Evolutionary conservation across 1,139 yeast species (phyloP).

Genomic region (Arxiozyma bovina): DNA sequence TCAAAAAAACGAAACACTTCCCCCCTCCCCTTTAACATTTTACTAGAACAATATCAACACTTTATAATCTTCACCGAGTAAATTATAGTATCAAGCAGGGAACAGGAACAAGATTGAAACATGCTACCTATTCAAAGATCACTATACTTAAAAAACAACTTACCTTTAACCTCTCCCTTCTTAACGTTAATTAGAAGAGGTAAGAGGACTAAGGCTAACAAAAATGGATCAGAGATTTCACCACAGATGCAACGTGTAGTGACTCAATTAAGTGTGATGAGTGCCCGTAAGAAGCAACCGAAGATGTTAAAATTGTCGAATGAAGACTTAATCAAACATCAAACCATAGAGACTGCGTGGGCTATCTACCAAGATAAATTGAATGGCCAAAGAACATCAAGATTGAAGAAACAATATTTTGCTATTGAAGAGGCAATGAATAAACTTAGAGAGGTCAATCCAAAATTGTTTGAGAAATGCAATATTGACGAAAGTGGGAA

Average conservation of each 20-base stretch:
- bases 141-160: not conserved
- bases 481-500: conserved; percentile 30
- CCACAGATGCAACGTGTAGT: conserved; percentile 59
- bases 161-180: not conserved
- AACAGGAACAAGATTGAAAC: not conserved
- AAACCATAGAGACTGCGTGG: conserved; percentile 83
- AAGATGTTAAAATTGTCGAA: conserved; percentile 61
- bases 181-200: not conserved
- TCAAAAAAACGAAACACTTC: too few species aligned
- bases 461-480: conserved; percentile 33
- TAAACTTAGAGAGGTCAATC: conserved; percentile 43
- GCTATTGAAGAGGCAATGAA: conserved; percentile 67
- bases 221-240: conserved; percentile 27
- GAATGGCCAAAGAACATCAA: conserved; percentile 42
- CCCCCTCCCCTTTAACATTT: too few species aligned
- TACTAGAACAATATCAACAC: too few species aligned
- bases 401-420: conserved; percentile 54
- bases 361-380: conserved; percentile 33
- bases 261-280: conserved; percentile 72
- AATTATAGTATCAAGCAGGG: not conserved
- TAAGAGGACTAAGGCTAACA: not conserved
- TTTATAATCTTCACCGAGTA: too few species aligned
- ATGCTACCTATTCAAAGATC: not conserved
- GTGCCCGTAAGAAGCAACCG: conserved; percentile 86
- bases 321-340: conserved; percentile 82